Evolutionary conservation across 306 rosid species (phyloP).

Genomic region (Vigna radiata): DNA sequence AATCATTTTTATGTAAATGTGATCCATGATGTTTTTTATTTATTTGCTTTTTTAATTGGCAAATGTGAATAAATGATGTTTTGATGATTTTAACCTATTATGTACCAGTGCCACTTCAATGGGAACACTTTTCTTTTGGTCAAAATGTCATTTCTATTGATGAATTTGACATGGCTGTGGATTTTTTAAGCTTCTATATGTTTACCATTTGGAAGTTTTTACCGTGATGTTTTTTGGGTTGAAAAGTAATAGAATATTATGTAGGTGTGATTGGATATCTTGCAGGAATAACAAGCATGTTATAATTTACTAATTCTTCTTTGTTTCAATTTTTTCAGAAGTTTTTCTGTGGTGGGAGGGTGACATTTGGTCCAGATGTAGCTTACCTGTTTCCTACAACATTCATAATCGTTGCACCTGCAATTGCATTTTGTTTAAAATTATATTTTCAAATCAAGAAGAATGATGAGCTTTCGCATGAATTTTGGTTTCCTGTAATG

Average conservation of each 20-base stretch:
- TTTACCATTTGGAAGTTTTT: slow-evolving; percentile 28
- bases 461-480: not conserved
- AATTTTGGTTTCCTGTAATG: slow-evolving; percentile 62
- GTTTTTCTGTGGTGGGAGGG: slow-evolving; percentile 78
- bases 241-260: slow-evolving; percentile 12
- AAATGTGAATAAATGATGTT: slow-evolving; percentile 23
- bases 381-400: slow-evolving; percentile 73
- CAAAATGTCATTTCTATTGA: slow-evolving; percentile 11
- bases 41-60: too few relatives aligned
- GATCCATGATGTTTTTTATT: not conserved
- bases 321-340: slow-evolving; percentile 62
- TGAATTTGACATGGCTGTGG: slow-evolving; percentile 31
- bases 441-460: slow-evolving; percentile 50
- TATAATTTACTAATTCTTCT: slow-evolving; percentile 42
- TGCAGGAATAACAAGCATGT: slow-evolving; percentile 18
- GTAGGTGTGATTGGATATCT: slow-evolving; percentile 15
- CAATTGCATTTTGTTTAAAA: slow-evolving; percentile 74
- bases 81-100: slow-evolving; percentile 33
- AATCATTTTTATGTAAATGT: slow-evolving; percentile 8
- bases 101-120: slow-evolving; percentile 4
- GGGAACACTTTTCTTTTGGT: slow-evolving; percentile 28
- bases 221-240: slow-evolving; percentile 30
- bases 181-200: slow-evolving; percentile 19
- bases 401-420: slow-evolving; percentile 72
- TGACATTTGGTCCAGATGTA: slow-evolving; percentile 91